Conservation (phyloP, 2,329 filamentous ascomycete genomes). For the Fusarium sp. region DNA sequence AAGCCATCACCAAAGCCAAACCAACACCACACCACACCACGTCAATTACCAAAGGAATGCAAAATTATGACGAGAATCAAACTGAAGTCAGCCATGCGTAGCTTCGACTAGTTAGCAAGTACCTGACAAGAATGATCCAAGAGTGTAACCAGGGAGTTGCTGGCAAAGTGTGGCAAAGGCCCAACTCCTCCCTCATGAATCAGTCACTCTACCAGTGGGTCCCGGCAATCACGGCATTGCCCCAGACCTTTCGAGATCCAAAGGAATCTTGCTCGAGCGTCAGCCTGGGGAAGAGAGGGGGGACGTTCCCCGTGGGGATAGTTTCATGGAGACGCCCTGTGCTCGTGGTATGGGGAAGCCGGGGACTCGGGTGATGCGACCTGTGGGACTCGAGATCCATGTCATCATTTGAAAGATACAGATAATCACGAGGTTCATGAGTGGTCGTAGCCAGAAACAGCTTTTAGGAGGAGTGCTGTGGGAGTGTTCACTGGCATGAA, state of each 20-base stretch:
- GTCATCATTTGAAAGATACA: neutral
- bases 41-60: too few relatives aligned
- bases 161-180: neutral
- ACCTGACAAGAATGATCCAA: neutral
- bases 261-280: neutral
- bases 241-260: neutral
- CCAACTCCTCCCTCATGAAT: neutral
- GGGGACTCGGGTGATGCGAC: conserved; percentile 20
- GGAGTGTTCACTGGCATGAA: neutral
- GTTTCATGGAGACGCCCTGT: conserved; percentile 13
- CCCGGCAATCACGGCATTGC: neutral
- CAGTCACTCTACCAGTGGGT: conserved; percentile 7
- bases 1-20: neutral
- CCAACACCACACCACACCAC: neutral
- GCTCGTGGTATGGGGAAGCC: conserved; percentile 20
- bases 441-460: neutral
- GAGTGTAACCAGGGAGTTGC: neutral
- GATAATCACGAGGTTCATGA: neutral
- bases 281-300: neutral
- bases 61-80: neutral
- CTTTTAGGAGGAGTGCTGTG: neutral
- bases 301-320: conserved; percentile 35
- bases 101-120: neutral
- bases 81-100: neutral
- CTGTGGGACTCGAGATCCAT: conserved; percentile 10